Evolutionary conservation across 805 yeast genomes (phyloP).

Genomic region (Hanseniaspora meyeri): DNA sequence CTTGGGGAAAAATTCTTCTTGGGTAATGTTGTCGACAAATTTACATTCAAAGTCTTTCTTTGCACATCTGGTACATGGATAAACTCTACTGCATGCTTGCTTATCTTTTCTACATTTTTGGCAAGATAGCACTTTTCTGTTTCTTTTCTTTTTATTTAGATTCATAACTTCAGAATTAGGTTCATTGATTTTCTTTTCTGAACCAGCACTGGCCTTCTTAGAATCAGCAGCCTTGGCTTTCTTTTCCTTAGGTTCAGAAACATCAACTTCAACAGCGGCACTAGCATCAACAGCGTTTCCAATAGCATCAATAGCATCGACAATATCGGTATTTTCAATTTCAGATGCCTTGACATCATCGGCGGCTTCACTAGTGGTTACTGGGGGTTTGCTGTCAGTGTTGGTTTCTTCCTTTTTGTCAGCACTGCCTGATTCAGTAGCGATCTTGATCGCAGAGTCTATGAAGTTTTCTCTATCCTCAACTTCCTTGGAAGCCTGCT

Average conservation of each 20-base stretch:
- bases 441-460: constrained; percentile 1
- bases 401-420: neutral
- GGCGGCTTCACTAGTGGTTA: neutral
- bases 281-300: neutral
- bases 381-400: neutral
- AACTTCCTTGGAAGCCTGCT: neutral
- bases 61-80: constrained; percentile 11
- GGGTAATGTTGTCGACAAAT: constrained; percentile 10
- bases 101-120: constrained; percentile 13
- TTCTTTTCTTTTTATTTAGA: constrained; percentile 5
- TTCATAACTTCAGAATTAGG: neutral
- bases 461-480: constrained; percentile 1
- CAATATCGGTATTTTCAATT: neutral
- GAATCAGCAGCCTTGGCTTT: neutral
- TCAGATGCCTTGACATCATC: neutral
- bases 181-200: neutral
- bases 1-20: constrained; percentile 6
- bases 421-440: neutral
- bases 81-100: constrained; percentile 11
- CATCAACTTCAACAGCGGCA: neutral
- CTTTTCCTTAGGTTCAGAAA: neutral
- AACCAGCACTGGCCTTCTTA: neutral
- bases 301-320: neutral
- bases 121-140: constrained; percentile 11
- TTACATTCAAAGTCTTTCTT: constrained; percentile 12